Percentiles rank a stretch among this genome's conserved stretches.
Evolutionary conservation across 805 yeast species (phyloP).

Genomic region (Candida anglica): DNA sequence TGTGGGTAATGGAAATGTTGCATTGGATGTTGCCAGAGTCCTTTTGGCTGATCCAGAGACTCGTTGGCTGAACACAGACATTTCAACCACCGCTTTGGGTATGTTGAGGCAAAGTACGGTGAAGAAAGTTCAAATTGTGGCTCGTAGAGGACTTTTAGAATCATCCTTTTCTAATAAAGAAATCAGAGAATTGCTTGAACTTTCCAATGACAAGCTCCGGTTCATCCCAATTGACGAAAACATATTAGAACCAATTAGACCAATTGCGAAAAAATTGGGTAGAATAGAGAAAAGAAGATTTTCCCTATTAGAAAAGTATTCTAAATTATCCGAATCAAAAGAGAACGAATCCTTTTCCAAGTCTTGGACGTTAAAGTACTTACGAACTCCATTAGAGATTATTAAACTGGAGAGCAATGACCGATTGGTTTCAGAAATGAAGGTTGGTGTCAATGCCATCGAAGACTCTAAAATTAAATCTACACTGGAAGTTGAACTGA

Average conservation of each 20-base stretch:
- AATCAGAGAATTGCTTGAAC: slow-evolving; percentile 73
- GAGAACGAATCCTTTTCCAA: slow-evolving; percentile 11
- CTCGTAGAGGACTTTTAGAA: slow-evolving; percentile 80
- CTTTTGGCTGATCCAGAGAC: slow-evolving; percentile 54
- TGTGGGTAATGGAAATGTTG: slow-evolving; percentile 97
- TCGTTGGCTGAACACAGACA: slow-evolving; percentile 70
- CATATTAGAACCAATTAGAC: slow-evolving; percentile 20
- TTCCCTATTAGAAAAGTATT: slow-evolving; percentile 55
- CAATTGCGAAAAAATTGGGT: slow-evolving; percentile 22
- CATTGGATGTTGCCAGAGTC: slow-evolving; percentile 83
- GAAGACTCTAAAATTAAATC: slow-evolving; percentile 28
- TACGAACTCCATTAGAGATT: slow-evolving; percentile 59
- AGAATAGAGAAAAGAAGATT: slow-evolving; percentile 64
- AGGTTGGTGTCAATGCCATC: slow-evolving; percentile 47
- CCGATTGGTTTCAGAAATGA: slow-evolving; percentile 38
- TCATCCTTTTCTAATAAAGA: slow-evolving; percentile 93
- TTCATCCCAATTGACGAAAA: slow-evolving; percentile 36
- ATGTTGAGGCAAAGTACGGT: slow-evolving; percentile 51
- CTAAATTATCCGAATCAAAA: slow-evolving; percentile 2
- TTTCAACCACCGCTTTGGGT: slow-evolving; percentile 56
- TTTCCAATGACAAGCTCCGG: slow-evolving; percentile 46
- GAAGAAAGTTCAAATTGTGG: slow-evolving; percentile 68
- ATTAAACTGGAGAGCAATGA: slow-evolving; percentile 36
- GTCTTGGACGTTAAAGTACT: slow-evolving; percentile 67
- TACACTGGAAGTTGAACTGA: slow-evolving; percentile 27